A percentile compares a stretch with the other conserved stretches of the same genome.
These are phyloP conservation scores for Lathyrus tuberosus DNA, from an alignment of 306 rosid species.

Conservation along the genomic window DNA sequence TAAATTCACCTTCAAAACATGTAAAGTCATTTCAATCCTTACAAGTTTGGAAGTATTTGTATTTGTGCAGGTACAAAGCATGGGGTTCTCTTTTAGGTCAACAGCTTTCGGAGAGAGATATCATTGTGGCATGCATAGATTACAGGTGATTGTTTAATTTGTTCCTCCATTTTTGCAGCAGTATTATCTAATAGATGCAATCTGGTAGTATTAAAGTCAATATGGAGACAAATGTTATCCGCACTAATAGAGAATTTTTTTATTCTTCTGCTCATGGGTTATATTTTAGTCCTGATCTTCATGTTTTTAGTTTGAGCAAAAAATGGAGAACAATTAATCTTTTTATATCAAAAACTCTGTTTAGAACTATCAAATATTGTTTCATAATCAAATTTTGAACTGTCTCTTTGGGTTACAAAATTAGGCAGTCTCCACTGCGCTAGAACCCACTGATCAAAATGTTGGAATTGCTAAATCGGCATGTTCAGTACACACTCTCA, in stretches of 20 bases:
- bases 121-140: conserved; percentile 94
- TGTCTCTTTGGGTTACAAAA: not conserved
- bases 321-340: not conserved
- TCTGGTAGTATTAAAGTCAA: not conserved
- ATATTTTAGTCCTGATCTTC: not conserved
- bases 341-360: not conserved
- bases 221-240: conserved; percentile 4
- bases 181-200: conserved; percentile 13
- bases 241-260: conserved; percentile 18
- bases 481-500: not conserved
- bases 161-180: conserved; percentile 3
- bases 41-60: conserved; percentile 35
- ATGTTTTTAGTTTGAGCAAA: conserved; percentile 13
- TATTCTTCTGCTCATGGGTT: not conserved
- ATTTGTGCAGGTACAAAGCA: conserved; percentile 78
- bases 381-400: not conserved
- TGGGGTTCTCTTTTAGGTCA: conserved; percentile 95
- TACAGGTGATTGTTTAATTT: conserved; percentile 64
- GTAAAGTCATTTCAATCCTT: conserved; percentile 13
- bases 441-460: not conserved
- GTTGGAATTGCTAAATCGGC: not conserved
- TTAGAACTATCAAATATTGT: not conserved
- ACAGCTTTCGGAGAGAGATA: conserved; percentile 86
- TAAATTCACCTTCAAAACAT: too few species aligned
- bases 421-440: not conserved